Percentiles rank a stretch among this genome's conserved stretches.
Evolutionary conservation across 306 rosid genomes (phyloP).

Genomic region (Biancaea sappan): DNA sequence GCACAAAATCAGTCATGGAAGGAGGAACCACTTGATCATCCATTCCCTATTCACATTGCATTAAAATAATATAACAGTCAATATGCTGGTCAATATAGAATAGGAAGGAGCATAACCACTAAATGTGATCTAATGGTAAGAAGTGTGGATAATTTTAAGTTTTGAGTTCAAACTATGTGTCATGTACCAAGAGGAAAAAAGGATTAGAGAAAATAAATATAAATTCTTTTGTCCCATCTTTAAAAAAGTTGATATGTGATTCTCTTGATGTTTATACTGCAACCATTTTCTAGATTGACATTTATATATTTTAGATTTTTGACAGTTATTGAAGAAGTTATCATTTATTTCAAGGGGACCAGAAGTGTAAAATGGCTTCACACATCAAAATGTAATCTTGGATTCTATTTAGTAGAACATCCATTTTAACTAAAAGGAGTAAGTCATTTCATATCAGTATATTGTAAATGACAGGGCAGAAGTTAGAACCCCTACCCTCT

Average conservation of each 20-base stretch:
- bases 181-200: background rate
- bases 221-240: background rate
- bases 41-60: slow-evolving; percentile 83
- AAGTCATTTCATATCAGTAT: background rate
- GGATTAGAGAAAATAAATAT: slow-evolving; percentile 13
- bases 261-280: slow-evolving; percentile 11
- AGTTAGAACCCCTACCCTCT: background rate
- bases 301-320: background rate
- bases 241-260: background rate
- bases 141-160: too few relatives aligned
- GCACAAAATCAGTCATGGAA: slow-evolving; percentile 93
- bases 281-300: background rate
- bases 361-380: slow-evolving; percentile 22
- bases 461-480: background rate
- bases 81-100: slow-evolving; percentile 19
- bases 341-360: slow-evolving; percentile 13
- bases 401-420: slow-evolving; percentile 9
- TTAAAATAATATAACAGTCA: slow-evolving; percentile 10
- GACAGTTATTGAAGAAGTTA: too few relatives aligned
- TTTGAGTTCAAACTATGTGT: too few relatives aligned
- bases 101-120: background rate
- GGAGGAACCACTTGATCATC: slow-evolving; percentile 94
- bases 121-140: too few relatives aligned
- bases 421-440: background rate
- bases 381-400: slow-evolving; percentile 17